Base-by-base conservation (phyloP, 768 basidiomycete genomes). In the Calocybe gangraenosa region DNA sequence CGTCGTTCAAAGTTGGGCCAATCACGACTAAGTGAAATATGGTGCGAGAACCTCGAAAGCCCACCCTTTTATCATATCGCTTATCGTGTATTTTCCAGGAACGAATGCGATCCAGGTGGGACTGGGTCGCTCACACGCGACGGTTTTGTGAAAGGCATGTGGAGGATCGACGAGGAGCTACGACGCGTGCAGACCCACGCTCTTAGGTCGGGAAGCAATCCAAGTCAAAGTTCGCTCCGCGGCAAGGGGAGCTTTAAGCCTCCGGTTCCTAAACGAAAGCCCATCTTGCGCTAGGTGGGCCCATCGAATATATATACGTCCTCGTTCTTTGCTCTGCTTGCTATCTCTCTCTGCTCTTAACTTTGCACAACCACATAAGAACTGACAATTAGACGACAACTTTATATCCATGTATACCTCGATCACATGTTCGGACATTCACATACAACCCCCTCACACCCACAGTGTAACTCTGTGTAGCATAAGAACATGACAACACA, bases 101-200 rank as follows among this genome's bases (percentile, higher is more conserved):
- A 67, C 41, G 87, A 87, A 56, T 87, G 82, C 52, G 87, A 90
- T 61, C 62, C 74, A 2, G 61, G 63, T 2, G 60, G 66, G 3
- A 66, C 63, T 22, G 87, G 86, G 2, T 69, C 69, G n/a, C 68
- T 92, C 9, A 76, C 80, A 51, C 67, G 78, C 3, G 84, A 86
- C 14, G 68, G 67, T 14, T 92, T 92, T 52, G 75, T 81, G 32
- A 76, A 73, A 51, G 89, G 87, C 40, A 89, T 90, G 86, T 90
- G 87, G 87, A 78, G 81, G 30, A 86, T 92, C 21, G 88, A 92
- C 63, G 86, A 88, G 61, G 87, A 89, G 53, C 76, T 91, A 10
- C 70, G 84, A n/a, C 74, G 78, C 37, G 71, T 75, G 4, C 78
- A 83, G 44, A 55, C 60, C 2, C 67, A 68, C 20, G 60, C 59